Base-by-base conservation (phyloP, 768 basidiomycete species). In the Lentinula guzmanii region DNA sequence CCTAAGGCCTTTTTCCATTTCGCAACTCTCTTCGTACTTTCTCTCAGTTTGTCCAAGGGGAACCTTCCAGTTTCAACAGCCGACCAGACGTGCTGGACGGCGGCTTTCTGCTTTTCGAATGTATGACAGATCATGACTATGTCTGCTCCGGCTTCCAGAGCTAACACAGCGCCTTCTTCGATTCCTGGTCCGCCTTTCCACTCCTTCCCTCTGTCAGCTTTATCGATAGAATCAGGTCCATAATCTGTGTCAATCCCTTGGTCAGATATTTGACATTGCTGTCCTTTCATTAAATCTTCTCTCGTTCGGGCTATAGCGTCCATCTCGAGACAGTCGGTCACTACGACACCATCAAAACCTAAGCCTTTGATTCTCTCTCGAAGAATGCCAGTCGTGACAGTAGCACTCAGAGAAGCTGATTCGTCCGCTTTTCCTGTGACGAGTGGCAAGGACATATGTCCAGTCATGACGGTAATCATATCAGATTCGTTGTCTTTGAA, bases 311-410 rank as follows among this genome's bases (percentile, higher is more conserved):
- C 79, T 15, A 90, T 81, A 10, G 89, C 87, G 52, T 85, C 85
- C 89, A 91, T 90, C 72, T 90, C 88, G 24, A 90, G 72, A 66
- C 89, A 90, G 67, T 90, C 89, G 1, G 89, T 89, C 33, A 89
- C 87, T 21, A 88, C 70, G 41, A 90, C 79, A 0, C 87, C 87
- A 3, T 74, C 53, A 69, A 79, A 90, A 0, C 74, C 74, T 28
- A 55, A 28, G 7, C 53, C 53, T 6, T 24, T 35, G 66, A 90
- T 63, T 45, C 81, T 75, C 2, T 72, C 69, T 48, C 85, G 77
- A 46, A 89, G 71, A 11, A 89, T 67, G 13, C 71, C 79, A 0
- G 76, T 83, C 31, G 83, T 85, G 28, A 87, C 78, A 45, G 65
- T 65, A 1, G 72, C 69, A 1, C 86, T 86, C 24, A 89, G 76